Evolutionary conservation across 192 early-diverging fungal genomes (phyloP).

Genomic region (Backusella tarrabulga): DNA sequence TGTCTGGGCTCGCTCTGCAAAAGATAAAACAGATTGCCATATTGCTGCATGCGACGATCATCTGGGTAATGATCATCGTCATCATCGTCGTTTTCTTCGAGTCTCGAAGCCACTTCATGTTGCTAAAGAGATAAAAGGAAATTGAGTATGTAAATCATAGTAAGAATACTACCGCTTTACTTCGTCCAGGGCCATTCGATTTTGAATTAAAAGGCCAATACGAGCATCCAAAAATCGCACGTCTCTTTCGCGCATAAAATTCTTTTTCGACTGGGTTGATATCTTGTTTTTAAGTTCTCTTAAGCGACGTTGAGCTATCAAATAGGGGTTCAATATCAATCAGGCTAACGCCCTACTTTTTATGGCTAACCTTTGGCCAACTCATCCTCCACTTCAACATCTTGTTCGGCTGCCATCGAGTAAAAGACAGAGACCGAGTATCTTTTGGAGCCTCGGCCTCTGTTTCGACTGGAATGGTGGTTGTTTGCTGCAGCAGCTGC

Average conservation of each 20-base stretch:
- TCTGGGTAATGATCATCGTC: constrained; percentile 52
- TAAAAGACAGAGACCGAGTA: constrained; percentile 74
- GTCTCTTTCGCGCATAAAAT: constrained; percentile 90
- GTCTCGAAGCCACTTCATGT: constrained; percentile 68
- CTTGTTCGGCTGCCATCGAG: constrained; percentile 87
- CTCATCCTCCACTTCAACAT: constrained; percentile 91
- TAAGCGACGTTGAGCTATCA: constrained; percentile 74
- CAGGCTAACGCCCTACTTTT: too few species aligned
- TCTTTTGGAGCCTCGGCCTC: constrained; percentile 60
- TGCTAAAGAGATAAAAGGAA: constrained; percentile 40
- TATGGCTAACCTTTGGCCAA: constrained; percentile 70
- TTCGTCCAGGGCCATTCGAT: constrained; percentile 89
- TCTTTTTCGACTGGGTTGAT: constrained; percentile 90
- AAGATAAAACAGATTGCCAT: constrained; percentile 89
- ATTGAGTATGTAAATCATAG: background rate
- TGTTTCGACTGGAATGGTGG: constrained; percentile 29
- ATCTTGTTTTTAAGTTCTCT: constrained; percentile 86
- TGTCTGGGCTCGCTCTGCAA: constrained; percentile 88
- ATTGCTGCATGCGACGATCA: constrained; percentile 79
- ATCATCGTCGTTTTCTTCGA: constrained; percentile 59
- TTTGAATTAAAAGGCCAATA: constrained; percentile 90
- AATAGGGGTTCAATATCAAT: background rate
- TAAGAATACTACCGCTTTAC: constrained; percentile 29
- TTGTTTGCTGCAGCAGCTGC: constrained; percentile 36
- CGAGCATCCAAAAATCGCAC: constrained; percentile 88